Percentiles rank a stretch among this genome's conserved stretches.
Conservation (phyloP, 208 protist species). For the Wallacemonas sp. region DNA sequence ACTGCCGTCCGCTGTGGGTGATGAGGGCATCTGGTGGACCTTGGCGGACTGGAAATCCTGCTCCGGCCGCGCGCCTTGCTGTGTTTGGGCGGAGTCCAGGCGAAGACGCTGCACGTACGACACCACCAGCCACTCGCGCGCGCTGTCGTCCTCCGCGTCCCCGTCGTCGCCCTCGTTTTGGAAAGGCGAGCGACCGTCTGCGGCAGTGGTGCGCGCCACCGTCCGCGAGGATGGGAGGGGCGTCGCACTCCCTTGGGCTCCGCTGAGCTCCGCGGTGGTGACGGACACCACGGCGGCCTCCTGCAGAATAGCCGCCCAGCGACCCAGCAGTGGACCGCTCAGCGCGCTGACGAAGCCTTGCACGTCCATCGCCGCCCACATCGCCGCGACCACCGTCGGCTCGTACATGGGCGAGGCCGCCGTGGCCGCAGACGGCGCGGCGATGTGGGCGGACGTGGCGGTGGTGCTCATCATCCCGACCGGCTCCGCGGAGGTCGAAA, state of each 20-base stretch:
- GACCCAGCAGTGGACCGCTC: conserved; percentile 11
- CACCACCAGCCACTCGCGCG: neutral
- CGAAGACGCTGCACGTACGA: neutral
- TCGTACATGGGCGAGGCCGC: conserved; percentile 4
- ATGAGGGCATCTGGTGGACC: no score
- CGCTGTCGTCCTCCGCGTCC: neutral
- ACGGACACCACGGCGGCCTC: neutral
- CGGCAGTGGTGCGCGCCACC: no score
- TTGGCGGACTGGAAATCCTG: no score
- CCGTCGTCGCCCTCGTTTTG: neutral
- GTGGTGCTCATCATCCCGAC: no score
- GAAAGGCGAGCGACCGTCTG: neutral
- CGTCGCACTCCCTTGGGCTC: no score
- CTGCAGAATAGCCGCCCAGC: conserved; percentile 19
- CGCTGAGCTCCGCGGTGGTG: neutral
- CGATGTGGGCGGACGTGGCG: no score
- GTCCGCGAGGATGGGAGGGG: neutral
- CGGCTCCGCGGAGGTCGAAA: no score
- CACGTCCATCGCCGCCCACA: conserved; percentile 6
- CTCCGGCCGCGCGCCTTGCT: neutral
- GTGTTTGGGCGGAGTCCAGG: neutral
- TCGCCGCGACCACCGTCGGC: conserved; percentile 13
- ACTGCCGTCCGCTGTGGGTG: no score
- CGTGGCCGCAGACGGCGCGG: neutral
- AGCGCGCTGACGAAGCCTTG: conserved; percentile 11